Conservation (phyloP, 345 rosid genomes). For the Ailanthus altissimus region DNA sequence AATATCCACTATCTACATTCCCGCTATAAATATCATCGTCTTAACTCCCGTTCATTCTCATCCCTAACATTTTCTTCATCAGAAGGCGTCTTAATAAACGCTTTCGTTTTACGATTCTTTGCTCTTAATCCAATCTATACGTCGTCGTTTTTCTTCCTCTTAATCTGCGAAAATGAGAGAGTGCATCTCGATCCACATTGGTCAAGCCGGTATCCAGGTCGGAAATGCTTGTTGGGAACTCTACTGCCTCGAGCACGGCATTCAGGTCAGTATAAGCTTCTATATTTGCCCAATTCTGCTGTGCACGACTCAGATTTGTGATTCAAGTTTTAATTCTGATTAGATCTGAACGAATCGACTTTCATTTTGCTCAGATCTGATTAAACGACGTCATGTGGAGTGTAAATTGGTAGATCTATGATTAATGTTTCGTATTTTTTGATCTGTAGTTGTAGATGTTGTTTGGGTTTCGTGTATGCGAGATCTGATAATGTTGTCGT, state of each 20-base stretch:
- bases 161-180: slow-evolving; percentile 51
- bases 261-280: slow-evolving; percentile 45
- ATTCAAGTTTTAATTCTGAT: not conserved
- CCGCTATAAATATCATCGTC: slow-evolving; percentile 29
- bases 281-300: not conserved
- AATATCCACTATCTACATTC: not conserved
- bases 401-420: not conserved
- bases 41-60: not conserved
- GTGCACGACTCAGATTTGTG: not conserved
- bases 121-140: not conserved
- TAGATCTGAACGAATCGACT: not conserved
- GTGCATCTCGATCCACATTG: slow-evolving; percentile 77
- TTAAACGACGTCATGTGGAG: not conserved
- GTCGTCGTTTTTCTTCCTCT: not conserved
- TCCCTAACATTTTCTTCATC: slow-evolving; percentile 16
- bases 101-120: slow-evolving; percentile 19
- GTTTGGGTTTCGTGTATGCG: not conserved
- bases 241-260: slow-evolving; percentile 67
- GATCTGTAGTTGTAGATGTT: not conserved
- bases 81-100: slow-evolving; percentile 70
- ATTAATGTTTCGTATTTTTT: not conserved
- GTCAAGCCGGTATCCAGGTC: slow-evolving; percentile 82
- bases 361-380: not conserved
- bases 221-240: slow-evolving; percentile 86
- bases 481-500: not conserved